A percentile compares a stretch with the other conserved stretches of the same genome.
These are phyloP conservation scores for Gymnopus androsaceus DNA, from an alignment of 1,284 basidiomycete species.

Conservation along the genomic window DNA sequence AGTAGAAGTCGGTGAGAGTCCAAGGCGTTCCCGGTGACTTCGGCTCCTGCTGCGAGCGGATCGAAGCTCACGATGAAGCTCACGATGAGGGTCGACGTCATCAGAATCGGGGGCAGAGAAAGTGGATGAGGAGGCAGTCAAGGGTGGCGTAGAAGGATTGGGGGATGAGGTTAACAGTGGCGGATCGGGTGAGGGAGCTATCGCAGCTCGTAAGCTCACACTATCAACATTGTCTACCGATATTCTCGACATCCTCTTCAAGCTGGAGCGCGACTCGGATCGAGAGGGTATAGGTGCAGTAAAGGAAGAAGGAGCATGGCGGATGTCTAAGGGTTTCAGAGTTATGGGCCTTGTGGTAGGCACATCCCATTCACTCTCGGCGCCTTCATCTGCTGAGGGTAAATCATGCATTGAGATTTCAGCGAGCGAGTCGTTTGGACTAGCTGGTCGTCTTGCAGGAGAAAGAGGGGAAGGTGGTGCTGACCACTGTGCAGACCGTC, in stretches of 20 bases:
- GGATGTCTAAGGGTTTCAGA: not conserved
- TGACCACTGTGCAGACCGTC: not conserved
- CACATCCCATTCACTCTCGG: constrained; percentile 6
- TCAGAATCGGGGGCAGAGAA: not conserved
- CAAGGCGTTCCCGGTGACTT: constrained; percentile 30
- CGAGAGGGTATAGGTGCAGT: not conserved
- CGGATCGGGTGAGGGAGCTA: not conserved
- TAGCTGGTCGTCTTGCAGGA: not conserved
- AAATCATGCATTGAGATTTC: constrained; percentile 17
- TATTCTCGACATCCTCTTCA: constrained; percentile 5
- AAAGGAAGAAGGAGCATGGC: constrained; percentile 4
- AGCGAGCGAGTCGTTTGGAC: constrained; percentile 8
- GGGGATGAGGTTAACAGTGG: not conserved
- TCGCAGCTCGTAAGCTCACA: constrained; percentile 1
- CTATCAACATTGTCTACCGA: constrained; percentile 6
- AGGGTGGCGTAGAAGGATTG: not conserved
- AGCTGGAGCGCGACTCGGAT: constrained; percentile 4
- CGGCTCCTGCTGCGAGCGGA: constrained; percentile 34
- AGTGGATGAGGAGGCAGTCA: not conserved
- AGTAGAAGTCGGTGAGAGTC: no score
- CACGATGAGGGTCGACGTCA: not conserved
- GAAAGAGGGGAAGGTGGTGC: constrained; percentile 2
- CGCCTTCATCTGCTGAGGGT: constrained; percentile 6
- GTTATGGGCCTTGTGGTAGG: constrained; percentile 2
- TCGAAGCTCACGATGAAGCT: constrained; percentile 34